Conservation (phyloP, 768 basidiomycete genomes). For the Asterophora lycoperdoides region DNA sequence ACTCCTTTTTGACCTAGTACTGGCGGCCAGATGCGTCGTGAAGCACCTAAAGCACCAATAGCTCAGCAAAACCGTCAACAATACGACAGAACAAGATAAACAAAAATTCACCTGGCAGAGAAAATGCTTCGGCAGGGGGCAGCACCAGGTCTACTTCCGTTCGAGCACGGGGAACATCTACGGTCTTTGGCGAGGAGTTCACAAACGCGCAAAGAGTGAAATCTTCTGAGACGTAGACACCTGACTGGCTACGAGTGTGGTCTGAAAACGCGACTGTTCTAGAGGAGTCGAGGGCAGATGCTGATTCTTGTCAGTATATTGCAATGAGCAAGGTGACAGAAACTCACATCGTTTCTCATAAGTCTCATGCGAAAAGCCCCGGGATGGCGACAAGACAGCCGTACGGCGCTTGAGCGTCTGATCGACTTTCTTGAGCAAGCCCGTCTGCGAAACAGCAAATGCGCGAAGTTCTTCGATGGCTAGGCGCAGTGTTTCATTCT, state of each 20-base stretch:
- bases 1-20: too few species aligned
- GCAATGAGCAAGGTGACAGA: not conserved
- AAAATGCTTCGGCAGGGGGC: not conserved
- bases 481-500: not conserved
- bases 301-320: too few species aligned
- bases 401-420: not conserved
- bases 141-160: conserved; percentile 2
- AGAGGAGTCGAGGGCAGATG: too few species aligned
- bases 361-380: not conserved
- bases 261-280: too few species aligned
- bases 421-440: not conserved
- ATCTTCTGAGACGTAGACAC: not conserved
- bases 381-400: not conserved
- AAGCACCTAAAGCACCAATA: too few species aligned
- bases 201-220: conserved; percentile 1
- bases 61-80: too few species aligned
- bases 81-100: too few species aligned
- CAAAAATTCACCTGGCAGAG: conserved; percentile 1
- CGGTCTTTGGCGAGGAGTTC: not conserved
- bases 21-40: too few species aligned
- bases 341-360: not conserved
- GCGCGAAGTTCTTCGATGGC: not conserved
- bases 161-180: not conserved
- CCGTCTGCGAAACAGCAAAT: too few species aligned
- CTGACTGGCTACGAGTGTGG: not conserved